Base-by-base conservation (phyloP, 2,329 filamentous ascomycete genomes). In the Coniochaeta prunicola region DNA sequence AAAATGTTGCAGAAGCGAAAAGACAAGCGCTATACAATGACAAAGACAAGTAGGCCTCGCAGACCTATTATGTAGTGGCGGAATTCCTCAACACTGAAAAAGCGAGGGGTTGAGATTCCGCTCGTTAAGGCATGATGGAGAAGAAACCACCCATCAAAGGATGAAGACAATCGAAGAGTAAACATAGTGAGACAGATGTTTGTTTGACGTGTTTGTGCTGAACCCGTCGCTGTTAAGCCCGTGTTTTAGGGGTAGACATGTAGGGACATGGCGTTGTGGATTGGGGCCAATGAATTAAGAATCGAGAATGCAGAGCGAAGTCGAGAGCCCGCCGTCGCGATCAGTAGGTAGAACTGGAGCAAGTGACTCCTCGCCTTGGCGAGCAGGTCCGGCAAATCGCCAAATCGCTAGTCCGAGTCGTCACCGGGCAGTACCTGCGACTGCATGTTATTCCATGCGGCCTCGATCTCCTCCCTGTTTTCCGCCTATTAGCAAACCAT, bases 381-480 rank as follows among this genome's bases (percentile, higher is more conserved):
- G 33, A 15, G 17, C 33, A 36, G 33, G 6, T 4, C 10, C 33
- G 10, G 17, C 12, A 6, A n/a, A 4, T n/a, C 36, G 15, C 36
- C 13, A 15, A 38, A 4, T n/a, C 7, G 6, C 57, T 57, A 64
- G 1, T 67, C 64, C 1, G 64, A 65, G n/a, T 67, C 64, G 28
- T 60, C 61, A 10, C 59, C 63, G 0, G 68, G 65, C 57, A 71
- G 64, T 3, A 69, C 60, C 30, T 74, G 70, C 1, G 74, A 73
- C 28, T 72, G 59, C 66, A 76, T 70, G 3, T 54, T 59, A 7
- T 63, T 60, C 76, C 75, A 78, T n/a, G 64, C 67, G 1, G 62
- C 57, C 40, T 73, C 69, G 33, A 78, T 67, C n/a, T 69, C 71
- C 10, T 70, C 67, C 9, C 74, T 77, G 40, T 33, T n/a, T n/a